Conservation (phyloP, 192 early-diverging fungal species). For the Linnemannia hyalina region DNA sequence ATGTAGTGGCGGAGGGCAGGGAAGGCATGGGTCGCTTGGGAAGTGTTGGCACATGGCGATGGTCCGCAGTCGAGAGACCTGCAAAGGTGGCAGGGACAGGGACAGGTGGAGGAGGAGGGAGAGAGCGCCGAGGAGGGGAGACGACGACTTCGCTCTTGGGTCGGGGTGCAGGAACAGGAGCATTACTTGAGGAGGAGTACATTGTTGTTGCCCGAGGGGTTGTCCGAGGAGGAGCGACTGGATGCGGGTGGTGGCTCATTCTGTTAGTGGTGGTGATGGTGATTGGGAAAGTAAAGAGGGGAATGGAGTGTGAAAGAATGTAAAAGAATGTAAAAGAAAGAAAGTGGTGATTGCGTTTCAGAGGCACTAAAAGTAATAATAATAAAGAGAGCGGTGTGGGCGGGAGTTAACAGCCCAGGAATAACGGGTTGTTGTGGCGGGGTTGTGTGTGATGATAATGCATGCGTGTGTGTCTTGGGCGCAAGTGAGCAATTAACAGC, state of each 20-base stretch:
- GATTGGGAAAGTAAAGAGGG: background rate
- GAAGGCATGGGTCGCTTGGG: slow-evolving; percentile 26
- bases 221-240: background rate
- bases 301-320: background rate
- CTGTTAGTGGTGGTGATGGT: background rate
- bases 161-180: slow-evolving; percentile 20
- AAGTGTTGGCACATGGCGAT: background rate
- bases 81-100: background rate
- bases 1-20: background rate
- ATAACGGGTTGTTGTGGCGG: background rate
- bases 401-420: background rate
- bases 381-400: too few species aligned
- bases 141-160: slow-evolving; percentile 34
- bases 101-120: slow-evolving; percentile 36
- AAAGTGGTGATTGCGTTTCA: background rate
- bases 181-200: background rate
- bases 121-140: slow-evolving; percentile 12
- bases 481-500: too few species aligned
- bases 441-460: too few species aligned
- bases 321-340: background rate
- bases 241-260: background rate
- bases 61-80: background rate
- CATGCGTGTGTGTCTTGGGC: too few species aligned
- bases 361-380: too few species aligned
- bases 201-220: slow-evolving; percentile 4